Percentiles rank a stretch among this genome's conserved stretches.
These are phyloP conservation scores for Aspergillus candidus DNA, from an alignment of 2,329 filamentous ascomycete species.

Conservation along the genomic window DNA sequence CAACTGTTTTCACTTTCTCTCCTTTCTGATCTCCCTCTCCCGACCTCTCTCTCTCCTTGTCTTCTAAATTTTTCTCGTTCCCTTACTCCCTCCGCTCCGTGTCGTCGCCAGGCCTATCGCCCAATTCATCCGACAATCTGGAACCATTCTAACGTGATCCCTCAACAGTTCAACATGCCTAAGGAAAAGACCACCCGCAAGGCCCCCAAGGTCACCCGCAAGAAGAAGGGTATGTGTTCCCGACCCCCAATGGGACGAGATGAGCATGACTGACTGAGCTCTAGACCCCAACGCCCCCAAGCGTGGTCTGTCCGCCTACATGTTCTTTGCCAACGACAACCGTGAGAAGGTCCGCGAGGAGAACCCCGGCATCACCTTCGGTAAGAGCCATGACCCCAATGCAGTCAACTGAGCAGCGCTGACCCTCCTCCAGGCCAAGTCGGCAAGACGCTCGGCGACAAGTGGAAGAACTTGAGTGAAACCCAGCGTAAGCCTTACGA, in stretches of 20 bases:
- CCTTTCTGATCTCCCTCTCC: too few relatives aligned
- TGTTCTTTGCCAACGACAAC: constrained; percentile 99
- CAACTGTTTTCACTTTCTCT: not conserved
- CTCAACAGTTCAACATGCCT: constrained; percentile 53
- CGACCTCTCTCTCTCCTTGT: constrained; percentile 12
- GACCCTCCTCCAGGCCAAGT: constrained; percentile 64
- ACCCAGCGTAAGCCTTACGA: constrained; percentile 93
- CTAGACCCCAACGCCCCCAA: constrained; percentile 95
- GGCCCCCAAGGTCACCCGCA: constrained; percentile 54
- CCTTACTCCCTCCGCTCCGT: not conserved
- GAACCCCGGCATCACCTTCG: constrained; percentile 96
- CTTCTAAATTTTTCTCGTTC: constrained; percentile 8
- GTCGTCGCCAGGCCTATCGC: not conserved
- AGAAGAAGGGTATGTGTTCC: constrained; percentile 61
- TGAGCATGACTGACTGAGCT: constrained; percentile 12
- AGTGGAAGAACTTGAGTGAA: constrained; percentile 94
- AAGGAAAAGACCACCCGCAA: constrained; percentile 62
- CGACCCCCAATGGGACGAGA: not conserved
- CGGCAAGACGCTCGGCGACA: constrained; percentile 95
- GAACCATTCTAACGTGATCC: constrained; percentile 7
- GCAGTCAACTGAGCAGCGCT: constrained; percentile 1
- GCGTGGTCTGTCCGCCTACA: constrained; percentile 98
- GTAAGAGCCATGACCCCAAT: constrained; percentile 47
- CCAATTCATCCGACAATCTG: not conserved
- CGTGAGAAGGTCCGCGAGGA: constrained; percentile 97